A percentile compares a stretch with the other conserved stretches of the same genome.
phyloP scores from a whole-genome alignment of 441 rosid species.

The Erodium chrysanthum region DNA sequence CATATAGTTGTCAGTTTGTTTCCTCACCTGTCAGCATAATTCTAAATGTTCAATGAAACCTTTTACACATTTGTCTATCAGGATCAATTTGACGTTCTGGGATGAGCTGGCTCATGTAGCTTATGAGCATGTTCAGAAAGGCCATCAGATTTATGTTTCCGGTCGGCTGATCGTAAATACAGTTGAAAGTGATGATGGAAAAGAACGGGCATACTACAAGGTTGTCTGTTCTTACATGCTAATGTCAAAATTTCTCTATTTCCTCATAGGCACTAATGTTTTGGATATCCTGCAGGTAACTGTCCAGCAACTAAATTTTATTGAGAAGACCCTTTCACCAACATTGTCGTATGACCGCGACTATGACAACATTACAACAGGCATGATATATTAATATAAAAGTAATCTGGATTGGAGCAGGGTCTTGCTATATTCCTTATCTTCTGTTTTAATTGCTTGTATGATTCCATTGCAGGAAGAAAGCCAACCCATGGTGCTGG shows the following conservation, averaged over 20 bases:
- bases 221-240: conserved; percentile 20
- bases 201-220: conserved; percentile 49
- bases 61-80: conserved; percentile 12
- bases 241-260: not conserved
- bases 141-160: conserved; percentile 47
- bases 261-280: not conserved
- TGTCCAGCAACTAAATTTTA: conserved; percentile 49
- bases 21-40: not conserved
- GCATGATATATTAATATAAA: conserved; percentile 19
- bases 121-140: conserved; percentile 43
- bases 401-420: not conserved
- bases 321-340: conserved; percentile 32
- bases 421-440: not conserved
- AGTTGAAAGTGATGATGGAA: conserved; percentile 45
- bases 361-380: conserved; percentile 22
- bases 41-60: not conserved
- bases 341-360: conserved; percentile 22
- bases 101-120: conserved; percentile 52
- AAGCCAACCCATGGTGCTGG: conserved; percentile 23
- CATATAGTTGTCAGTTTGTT: not conserved
- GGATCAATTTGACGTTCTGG: conserved; percentile 63
- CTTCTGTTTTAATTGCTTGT: conserved; percentile 4
- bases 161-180: conserved; percentile 47
- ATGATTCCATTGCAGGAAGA: conserved; percentile 26
- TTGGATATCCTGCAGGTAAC: conserved; percentile 34